Conservation (phyloP, 2,329 filamentous ascomycete genomes). For the Pseudogymnoascus sp. region DNA sequence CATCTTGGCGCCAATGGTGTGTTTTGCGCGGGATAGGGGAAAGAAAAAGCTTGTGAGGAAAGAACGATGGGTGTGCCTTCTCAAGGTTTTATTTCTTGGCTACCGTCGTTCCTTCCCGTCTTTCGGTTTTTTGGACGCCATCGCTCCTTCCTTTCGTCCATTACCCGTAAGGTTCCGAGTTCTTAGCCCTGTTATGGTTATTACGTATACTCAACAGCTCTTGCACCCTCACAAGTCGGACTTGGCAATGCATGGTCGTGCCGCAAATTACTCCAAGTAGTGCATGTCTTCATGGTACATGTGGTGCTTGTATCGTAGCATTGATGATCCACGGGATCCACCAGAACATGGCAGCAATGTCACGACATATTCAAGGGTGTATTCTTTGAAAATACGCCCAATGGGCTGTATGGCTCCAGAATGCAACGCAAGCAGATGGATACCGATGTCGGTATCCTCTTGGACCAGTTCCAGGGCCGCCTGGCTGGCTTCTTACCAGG, state of each 20-base stretch:
- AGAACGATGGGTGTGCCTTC: background rate
- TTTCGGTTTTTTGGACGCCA: background rate
- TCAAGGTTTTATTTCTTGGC: background rate
- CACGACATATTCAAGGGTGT: background rate
- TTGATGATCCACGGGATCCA: background rate
- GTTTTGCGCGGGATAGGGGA: background rate
- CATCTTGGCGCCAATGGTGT: background rate
- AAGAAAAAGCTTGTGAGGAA: background rate
- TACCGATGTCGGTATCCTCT: conserved; percentile 18
- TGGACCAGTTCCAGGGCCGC: conserved; percentile 12
- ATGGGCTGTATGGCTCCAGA: background rate
- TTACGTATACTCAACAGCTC: conserved; percentile 3
- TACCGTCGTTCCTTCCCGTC: background rate
- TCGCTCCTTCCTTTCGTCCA: background rate
- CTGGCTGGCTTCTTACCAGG: background rate
- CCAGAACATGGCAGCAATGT: background rate
- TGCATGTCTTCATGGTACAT: background rate
- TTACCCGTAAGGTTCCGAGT: background rate
- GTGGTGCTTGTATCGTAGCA: background rate
- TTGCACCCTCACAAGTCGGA: background rate
- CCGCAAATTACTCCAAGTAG: background rate
- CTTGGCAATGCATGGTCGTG: background rate
- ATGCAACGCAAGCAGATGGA: conserved; percentile 13
- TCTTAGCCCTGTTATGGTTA: background rate
- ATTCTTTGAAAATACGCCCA: background rate